Evolutionary conservation across 345 rosid genomes (phyloP).

Genomic region (Lepidium didymum): DNA sequence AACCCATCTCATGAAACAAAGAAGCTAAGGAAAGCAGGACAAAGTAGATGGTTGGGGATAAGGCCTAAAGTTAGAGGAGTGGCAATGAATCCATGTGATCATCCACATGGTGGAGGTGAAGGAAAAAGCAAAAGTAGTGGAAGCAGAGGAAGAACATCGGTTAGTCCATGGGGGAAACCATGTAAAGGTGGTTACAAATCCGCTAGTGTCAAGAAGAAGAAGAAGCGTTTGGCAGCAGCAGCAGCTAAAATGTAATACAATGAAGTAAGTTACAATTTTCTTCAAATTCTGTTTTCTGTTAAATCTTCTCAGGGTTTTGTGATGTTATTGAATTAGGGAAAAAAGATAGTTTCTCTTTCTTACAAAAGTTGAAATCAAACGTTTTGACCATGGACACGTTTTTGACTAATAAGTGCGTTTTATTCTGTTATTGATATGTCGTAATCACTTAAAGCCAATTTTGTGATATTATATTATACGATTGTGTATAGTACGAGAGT

Average conservation of each 20-base stretch:
- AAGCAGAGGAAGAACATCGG: slow-evolving; percentile 51
- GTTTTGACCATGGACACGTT: not conserved
- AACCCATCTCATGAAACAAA: slow-evolving; percentile 53
- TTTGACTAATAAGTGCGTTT: not conserved
- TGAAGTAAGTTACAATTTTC: not conserved
- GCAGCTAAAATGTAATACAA: slow-evolving; percentile 15
- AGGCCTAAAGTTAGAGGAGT: slow-evolving; percentile 79
- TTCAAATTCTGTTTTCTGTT: not conserved
- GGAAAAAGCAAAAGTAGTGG: slow-evolving; percentile 90
- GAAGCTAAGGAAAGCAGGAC: slow-evolving; percentile 84
- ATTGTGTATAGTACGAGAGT: not conserved
- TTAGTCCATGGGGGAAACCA: slow-evolving; percentile 90
- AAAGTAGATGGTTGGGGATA: slow-evolving; percentile 76
- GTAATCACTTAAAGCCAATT: not conserved
- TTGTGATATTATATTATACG: not conserved
- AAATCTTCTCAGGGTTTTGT: not conserved
- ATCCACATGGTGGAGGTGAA: slow-evolving; percentile 99
- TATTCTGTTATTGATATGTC: not conserved
- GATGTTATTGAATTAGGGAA: not conserved
- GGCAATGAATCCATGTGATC: slow-evolving; percentile 86
- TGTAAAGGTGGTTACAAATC: slow-evolving; percentile 69
- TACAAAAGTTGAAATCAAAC: not conserved
- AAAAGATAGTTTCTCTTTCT: not conserved
- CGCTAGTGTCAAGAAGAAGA: slow-evolving; percentile 46
- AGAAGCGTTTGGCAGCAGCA: slow-evolving; percentile 31